Evolutionary conservation across 2,329 filamentous ascomycete genomes (phyloP).

Genomic region (Dryadomyces quercus-mongolicae): DNA sequence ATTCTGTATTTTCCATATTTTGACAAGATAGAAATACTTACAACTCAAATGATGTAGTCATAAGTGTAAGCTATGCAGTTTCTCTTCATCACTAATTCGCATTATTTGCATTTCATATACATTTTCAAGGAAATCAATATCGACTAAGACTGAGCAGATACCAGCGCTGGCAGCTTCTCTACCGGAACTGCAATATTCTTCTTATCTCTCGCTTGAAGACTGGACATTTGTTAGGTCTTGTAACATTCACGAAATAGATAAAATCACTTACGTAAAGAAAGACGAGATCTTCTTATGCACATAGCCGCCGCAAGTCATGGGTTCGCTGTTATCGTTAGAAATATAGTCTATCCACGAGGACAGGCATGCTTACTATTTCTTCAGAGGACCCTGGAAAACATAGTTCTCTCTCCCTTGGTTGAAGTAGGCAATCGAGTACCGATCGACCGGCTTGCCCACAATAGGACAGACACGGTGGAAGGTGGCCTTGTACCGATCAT

Average conservation of each 20-base stretch:
- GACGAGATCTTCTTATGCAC: neutral
- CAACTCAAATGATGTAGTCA: no score
- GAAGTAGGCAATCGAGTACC: conserved; percentile 53
- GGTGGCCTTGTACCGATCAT: conserved; percentile 55
- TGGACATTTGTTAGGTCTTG: neutral
- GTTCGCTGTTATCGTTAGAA: neutral
- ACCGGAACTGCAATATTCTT: neutral
- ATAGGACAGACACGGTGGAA: conserved; percentile 45
- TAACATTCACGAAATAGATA: neutral
- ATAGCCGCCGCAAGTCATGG: neutral
- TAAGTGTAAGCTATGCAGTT: neutral
- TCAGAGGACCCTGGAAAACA: neutral
- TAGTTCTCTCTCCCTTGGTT: conserved; percentile 20
- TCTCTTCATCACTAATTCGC: no score
- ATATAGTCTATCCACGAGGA: neutral
- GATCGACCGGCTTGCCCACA: conserved; percentile 22
- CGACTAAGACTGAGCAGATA: neutral
- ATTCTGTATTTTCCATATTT: no score
- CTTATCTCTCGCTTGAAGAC: neutral
- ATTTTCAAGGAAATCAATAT: no score
- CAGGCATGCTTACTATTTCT: neutral
- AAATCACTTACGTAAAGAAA: neutral
- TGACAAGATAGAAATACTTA: no score
- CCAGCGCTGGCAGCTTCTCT: neutral
- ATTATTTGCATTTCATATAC: neutral